A percentile compares a stretch with the other conserved stretches of the same genome.
phyloP scores from a whole-genome alignment of 352 stramenopile genomes.

The Phytophthora ohioensis region DNA sequence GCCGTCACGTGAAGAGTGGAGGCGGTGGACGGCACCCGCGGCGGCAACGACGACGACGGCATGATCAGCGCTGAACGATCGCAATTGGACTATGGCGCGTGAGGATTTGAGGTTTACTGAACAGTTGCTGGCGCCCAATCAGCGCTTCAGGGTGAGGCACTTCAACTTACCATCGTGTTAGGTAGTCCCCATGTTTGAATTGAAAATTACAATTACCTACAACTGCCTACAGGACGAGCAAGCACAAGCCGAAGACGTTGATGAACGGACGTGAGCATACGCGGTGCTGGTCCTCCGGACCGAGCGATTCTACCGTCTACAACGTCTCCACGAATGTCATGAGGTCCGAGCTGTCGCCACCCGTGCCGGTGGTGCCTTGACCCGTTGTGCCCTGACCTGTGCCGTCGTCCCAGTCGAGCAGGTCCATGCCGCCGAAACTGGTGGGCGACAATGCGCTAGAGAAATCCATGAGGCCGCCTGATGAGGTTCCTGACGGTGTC shows the following conservation, averaged over 20 bases:
- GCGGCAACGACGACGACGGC: conserved; percentile 28
- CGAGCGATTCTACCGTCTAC: conserved; percentile 31
- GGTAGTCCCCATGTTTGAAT: conserved; percentile 2
- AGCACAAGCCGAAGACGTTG: background rate
- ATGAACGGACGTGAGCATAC: background rate
- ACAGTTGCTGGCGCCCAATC: conserved; percentile 13
- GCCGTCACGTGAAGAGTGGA: conserved; percentile 47
- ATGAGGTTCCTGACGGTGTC: conserved; percentile 43
- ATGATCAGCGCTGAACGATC: conserved; percentile 18
- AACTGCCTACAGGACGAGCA: conserved; percentile 12
- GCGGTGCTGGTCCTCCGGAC: background rate
- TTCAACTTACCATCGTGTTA: conserved; percentile 21
- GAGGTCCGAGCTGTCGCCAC: conserved; percentile 63
- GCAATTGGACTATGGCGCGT: conserved; percentile 17
- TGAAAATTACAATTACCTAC: conserved; percentile 41
- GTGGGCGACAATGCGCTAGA: conserved; percentile 72
- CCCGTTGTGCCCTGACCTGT: conserved; percentile 28
- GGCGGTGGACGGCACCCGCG: conserved; percentile 35
- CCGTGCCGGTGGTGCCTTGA: conserved; percentile 21
- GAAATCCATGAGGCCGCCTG: conserved; percentile 70
- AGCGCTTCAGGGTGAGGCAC: background rate
- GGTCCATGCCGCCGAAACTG: conserved; percentile 67
- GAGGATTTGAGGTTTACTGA: conserved; percentile 35
- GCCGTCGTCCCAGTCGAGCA: conserved; percentile 49
- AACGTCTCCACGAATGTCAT: conserved; percentile 80